Conservation (phyloP, 2,329 filamentous ascomycete genomes). For the Sarocladiaceae sp. region DNA sequence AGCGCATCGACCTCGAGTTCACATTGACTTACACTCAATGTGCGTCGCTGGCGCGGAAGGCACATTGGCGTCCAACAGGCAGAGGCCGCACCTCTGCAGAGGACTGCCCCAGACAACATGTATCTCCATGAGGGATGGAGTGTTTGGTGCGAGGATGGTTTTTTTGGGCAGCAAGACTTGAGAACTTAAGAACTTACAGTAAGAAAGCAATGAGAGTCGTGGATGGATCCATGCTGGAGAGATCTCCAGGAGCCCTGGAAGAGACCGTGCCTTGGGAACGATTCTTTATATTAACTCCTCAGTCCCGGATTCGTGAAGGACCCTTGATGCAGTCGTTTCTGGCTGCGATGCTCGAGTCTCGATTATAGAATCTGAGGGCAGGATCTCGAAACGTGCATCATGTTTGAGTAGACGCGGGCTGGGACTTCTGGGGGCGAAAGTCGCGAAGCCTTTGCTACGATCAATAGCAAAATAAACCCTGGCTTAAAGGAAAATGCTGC, state of each 20-base stretch:
- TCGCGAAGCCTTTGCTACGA: not conserved
- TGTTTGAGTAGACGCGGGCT: constrained; percentile 7
- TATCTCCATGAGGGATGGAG: too few relatives aligned
- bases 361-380: constrained; percentile 2
- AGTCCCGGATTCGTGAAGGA: not conserved
- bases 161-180: too few relatives aligned
- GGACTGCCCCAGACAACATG: too few relatives aligned
- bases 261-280: not conserved
- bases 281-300: not conserved
- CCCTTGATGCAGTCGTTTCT: not conserved
- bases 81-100: too few relatives aligned
- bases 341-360: not conserved
- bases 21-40: not conserved
- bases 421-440: not conserved
- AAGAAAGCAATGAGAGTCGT: constrained; percentile 67
- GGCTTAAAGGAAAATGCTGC: not conserved
- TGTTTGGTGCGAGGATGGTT: too few relatives aligned
- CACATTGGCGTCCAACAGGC: too few relatives aligned
- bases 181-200: constrained; percentile 55
- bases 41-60: too few relatives aligned
- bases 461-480: not conserved
- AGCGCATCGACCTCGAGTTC: not conserved
- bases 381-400: constrained; percentile 7
- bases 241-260: not conserved
- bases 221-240: constrained; percentile 47